A percentile compares a stretch with the other conserved stretches of the same genome.
Evolutionary conservation across 169 alveolate genomes (phyloP).

Genomic region (Theileria luwenshuni): DNA sequence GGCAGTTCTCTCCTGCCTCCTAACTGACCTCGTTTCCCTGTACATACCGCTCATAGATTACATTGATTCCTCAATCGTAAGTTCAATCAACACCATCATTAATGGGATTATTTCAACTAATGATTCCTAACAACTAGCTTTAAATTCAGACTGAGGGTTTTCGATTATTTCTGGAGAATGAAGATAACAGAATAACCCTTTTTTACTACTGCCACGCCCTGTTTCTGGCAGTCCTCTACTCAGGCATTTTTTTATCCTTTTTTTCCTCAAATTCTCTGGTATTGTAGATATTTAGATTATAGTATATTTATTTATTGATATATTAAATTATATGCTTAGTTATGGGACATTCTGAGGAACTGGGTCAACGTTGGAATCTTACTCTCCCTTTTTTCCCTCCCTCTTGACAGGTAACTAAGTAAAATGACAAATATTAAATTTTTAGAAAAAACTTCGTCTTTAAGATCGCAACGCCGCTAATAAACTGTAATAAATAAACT

Average conservation of each 20-base stretch:
- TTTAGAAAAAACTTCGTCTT: slow-evolving; percentile 26
- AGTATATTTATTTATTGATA: background rate
- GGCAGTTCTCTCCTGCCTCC: slow-evolving; percentile 33
- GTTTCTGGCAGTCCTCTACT: background rate
- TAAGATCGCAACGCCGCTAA: slow-evolving; percentile 19
- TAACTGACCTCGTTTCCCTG: slow-evolving; percentile 26
- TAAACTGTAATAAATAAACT: slow-evolving; percentile 8
- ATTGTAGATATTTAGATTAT: background rate
- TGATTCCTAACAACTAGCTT: background rate
- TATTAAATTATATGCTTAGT: slow-evolving; percentile 17
- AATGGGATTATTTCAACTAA: background rate
- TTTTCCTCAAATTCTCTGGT: slow-evolving; percentile 14
- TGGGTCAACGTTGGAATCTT: slow-evolving; percentile 59
- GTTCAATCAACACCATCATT: background rate
- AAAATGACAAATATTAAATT: background rate
- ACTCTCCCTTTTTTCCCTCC: slow-evolving; percentile 31
- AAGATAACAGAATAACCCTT: background rate
- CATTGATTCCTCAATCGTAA: slow-evolving; percentile 43
- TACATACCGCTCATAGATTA: slow-evolving; percentile 33
- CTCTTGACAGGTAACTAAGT: slow-evolving; percentile 30
- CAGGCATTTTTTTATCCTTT: slow-evolving; percentile 10
- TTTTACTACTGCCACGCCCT: slow-evolving; percentile 19
- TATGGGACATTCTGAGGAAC: slow-evolving; percentile 53
- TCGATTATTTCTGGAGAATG: background rate
- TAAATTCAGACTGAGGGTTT: slow-evolving; percentile 1